Evolutionary conservation across 495 filamentous ascomycete genomes (phyloP).

Genomic region (Aspergillus cavernicola): DNA sequence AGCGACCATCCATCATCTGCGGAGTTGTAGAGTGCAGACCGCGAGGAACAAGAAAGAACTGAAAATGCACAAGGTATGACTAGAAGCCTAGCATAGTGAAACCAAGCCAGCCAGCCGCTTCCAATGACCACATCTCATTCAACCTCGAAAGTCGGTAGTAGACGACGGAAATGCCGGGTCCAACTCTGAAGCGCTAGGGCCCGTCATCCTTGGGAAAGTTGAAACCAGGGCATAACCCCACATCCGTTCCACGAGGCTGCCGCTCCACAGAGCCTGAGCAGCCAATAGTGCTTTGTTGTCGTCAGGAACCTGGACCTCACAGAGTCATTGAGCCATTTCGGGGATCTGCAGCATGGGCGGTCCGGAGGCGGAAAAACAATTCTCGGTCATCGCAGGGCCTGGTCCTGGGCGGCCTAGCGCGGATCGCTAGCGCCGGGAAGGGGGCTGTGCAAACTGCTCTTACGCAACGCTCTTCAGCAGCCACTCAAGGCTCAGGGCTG

Average conservation of each 20-base stretch:
- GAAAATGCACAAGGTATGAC: no score
- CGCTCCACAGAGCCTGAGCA: neutral
- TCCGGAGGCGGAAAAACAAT: constrained; percentile 5
- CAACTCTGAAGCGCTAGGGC: constrained; percentile 8
- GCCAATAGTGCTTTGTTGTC: neutral
- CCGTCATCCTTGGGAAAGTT: constrained; percentile 6
- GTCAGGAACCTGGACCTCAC: constrained; percentile 3
- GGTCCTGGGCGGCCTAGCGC: constrained; percentile 15
- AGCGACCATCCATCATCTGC: neutral
- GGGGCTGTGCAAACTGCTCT: constrained; percentile 31
- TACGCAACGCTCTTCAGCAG: constrained; percentile 20
- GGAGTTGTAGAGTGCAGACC: neutral
- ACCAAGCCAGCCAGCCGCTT: neutral
- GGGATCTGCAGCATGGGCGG: constrained; percentile 16
- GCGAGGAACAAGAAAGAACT: neutral
- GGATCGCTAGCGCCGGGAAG: constrained; percentile 26
- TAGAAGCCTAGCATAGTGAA: neutral
- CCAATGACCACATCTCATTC: neutral
- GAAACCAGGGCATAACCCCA: constrained; percentile 21
- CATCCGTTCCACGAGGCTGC: constrained; percentile 24
- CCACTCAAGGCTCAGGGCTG: constrained; percentile 3
- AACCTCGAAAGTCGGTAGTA: neutral
- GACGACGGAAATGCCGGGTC: neutral
- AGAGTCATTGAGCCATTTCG: constrained; percentile 6
- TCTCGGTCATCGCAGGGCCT: neutral